A percentile compares a stretch with the other conserved stretches of the same genome.
phyloP scores from a whole-genome alignment of 2,329 filamentous ascomycete species.

The Colletotrichum orchidophilum region DNA sequence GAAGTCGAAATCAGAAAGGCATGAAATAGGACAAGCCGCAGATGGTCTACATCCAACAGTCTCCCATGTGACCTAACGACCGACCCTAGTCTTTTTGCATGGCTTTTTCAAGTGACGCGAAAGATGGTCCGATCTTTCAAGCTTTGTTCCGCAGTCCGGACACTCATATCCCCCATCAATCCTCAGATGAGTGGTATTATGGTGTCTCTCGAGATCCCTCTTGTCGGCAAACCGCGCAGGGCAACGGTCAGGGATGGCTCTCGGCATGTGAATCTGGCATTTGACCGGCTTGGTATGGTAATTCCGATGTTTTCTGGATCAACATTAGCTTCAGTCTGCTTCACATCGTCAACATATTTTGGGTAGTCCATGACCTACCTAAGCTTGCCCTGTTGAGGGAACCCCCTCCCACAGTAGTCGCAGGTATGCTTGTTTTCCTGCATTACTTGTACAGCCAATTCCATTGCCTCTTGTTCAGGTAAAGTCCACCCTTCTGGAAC shows the following conservation, averaged over 20 bases:
- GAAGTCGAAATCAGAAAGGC: neutral
- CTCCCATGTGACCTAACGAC: neutral
- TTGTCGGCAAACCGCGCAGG: neutral
- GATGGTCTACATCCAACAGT: neutral
- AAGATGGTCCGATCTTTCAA: slow-evolving; percentile 1
- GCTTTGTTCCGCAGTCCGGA: neutral
- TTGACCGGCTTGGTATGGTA: neutral
- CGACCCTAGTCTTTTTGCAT: neutral
- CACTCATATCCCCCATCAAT: neutral
- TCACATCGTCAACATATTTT: too few species aligned
- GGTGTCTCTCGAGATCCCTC: neutral
- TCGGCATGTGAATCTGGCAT: neutral
- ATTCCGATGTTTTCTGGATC: slow-evolving; percentile 3
- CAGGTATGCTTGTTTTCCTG: too few species aligned
- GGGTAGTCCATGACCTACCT: too few species aligned
- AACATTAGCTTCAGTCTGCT: too few species aligned
- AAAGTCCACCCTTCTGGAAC: neutral
- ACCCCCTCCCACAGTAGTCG: too few species aligned
- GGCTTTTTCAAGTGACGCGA: neutral
- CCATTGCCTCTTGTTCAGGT: neutral
- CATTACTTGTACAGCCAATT: neutral
- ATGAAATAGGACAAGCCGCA: neutral
- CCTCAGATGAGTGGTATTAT: neutral
- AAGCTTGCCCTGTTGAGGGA: too few species aligned
- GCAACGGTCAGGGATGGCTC: neutral